Evolutionary conservation across 768 basidiomycete genomes (phyloP).

Genomic region (Naganishia friedmannii): DNA sequence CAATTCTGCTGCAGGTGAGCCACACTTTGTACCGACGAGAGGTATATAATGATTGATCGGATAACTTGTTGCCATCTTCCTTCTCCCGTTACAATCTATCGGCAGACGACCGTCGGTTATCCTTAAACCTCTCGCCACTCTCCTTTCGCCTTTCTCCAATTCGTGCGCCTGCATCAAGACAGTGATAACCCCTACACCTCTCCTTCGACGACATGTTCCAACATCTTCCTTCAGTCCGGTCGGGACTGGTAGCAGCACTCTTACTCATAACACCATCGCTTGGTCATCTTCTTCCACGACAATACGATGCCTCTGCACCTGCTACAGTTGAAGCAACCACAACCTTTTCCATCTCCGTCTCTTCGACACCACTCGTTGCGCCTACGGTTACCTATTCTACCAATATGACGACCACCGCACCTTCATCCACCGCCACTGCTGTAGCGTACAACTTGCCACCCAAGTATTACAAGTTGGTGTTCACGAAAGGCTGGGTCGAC

Average conservation of each 20-base stretch:
- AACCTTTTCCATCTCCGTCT: not conserved
- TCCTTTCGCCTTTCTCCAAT: not conserved
- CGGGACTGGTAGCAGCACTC: not conserved
- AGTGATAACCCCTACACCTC: too few relatives aligned
- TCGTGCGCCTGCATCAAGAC: not conserved
- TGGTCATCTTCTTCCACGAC: not conserved
- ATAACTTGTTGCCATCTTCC: not conserved
- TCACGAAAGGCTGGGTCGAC: slow-evolving; percentile 19
- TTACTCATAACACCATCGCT: not conserved
- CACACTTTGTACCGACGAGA: not conserved
- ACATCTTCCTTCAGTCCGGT: not conserved
- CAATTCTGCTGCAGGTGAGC: not conserved
- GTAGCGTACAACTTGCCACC: not conserved
- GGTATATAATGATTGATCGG: not conserved
- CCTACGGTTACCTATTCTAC: slow-evolving; percentile 5
- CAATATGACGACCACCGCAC: slow-evolving; percentile 2
- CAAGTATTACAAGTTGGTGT: slow-evolving; percentile 23
- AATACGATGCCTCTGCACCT: not conserved
- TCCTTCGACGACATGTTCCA: not conserved
- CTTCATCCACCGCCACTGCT: not conserved
- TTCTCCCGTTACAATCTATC: not conserved
- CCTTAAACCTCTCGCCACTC: not conserved
- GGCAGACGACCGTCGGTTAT: not conserved
- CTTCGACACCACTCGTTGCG: not conserved
- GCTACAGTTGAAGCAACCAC: not conserved